These are phyloP conservation scores for Neurospora pannonica DNA, from an alignment of 495 filamentous ascomycete species.

Conservation along the genomic window DNA sequence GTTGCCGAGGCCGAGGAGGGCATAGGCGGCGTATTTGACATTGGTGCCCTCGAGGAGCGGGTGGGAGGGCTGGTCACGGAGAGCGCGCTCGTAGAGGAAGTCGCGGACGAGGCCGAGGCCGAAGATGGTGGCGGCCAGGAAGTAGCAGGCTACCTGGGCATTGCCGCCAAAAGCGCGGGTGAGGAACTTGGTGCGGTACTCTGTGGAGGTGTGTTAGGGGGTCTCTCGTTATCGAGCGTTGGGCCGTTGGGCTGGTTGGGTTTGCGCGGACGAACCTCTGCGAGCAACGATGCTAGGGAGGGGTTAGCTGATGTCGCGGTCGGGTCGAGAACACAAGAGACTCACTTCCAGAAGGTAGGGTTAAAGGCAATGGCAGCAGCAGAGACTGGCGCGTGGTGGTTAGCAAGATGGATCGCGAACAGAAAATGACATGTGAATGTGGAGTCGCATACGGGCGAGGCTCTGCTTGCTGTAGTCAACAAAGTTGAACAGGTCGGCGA, in stretches of 20 bases:
- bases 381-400: constrained; percentile 43
- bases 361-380: constrained; percentile 63
- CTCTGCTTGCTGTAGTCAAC: constrained; percentile 58
- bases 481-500: constrained; percentile 33
- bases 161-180: constrained; percentile 80
- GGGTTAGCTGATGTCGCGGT: not conserved
- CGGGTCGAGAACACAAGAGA: not conserved
- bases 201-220: constrained; percentile 33
- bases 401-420: constrained; percentile 1
- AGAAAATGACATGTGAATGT: constrained; percentile 2
- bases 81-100: constrained; percentile 60
- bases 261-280: constrained; percentile 43
- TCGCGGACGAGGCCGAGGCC: constrained; percentile 82
- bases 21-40: constrained; percentile 51
- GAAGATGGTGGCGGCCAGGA: constrained; percentile 83
- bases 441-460: constrained; percentile 42
- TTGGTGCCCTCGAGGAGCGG: constrained; percentile 46
- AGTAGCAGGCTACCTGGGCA: constrained; percentile 77
- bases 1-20: constrained; percentile 66
- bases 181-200: constrained; percentile 83
- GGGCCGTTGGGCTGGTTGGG: not conserved
- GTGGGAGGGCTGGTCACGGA: constrained; percentile 68
- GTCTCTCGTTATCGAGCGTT: not conserved
- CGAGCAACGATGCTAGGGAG: constrained; percentile 50
- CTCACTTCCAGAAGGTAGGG: constrained; percentile 74